phyloP scores from a whole-genome alignment of 1,139 yeast genomes.

The Hansenula lynferdii region DNA sequence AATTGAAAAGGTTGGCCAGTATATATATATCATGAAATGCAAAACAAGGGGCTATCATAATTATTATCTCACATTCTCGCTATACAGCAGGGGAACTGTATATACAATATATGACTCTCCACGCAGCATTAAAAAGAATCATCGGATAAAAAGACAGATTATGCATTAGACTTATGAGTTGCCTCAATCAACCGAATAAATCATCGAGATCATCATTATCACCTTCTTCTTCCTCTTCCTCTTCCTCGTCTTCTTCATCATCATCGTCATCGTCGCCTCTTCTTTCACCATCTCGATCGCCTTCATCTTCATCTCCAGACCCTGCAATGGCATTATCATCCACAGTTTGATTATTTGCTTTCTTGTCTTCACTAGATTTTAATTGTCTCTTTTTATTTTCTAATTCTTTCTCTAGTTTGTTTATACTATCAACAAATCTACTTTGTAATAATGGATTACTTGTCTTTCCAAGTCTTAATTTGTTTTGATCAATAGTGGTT shows the following conservation, averaged over 20 bases:
- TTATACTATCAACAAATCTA: slow-evolving; percentile 79
- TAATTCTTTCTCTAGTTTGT: slow-evolving; percentile 74
- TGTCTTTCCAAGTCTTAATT: slow-evolving; percentile 68
- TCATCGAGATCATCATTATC: slow-evolving; percentile 22
- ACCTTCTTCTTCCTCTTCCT: slow-evolving; percentile 22
- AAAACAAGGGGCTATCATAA: too few species aligned
- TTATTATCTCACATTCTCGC: too few species aligned
- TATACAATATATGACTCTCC: too few species aligned
- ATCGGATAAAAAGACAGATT: too few species aligned
- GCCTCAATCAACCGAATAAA: slow-evolving; percentile 13
- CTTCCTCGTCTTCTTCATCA: slow-evolving; percentile 23
- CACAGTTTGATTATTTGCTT: slow-evolving; percentile 13
- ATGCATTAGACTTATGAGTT: too few species aligned
- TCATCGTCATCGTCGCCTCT: slow-evolving; percentile 23
- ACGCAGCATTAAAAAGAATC: too few species aligned
- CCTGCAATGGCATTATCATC: too few species aligned
- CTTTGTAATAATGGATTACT: slow-evolving; percentile 85
- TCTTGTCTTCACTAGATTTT: slow-evolving; percentile 33
- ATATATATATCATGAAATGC: too few species aligned
- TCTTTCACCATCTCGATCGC: slow-evolving; percentile 23
- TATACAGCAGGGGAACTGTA: too few species aligned
- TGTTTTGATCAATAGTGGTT: slow-evolving; percentile 71
- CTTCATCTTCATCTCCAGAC: slow-evolving; percentile 14
- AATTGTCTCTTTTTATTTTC: slow-evolving; percentile 78
- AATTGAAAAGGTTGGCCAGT: too few species aligned